These are phyloP conservation scores for Sporothrix sp. DNA, from an alignment of 2,329 filamentous ascomycete genomes.

Conservation along the genomic window DNA sequence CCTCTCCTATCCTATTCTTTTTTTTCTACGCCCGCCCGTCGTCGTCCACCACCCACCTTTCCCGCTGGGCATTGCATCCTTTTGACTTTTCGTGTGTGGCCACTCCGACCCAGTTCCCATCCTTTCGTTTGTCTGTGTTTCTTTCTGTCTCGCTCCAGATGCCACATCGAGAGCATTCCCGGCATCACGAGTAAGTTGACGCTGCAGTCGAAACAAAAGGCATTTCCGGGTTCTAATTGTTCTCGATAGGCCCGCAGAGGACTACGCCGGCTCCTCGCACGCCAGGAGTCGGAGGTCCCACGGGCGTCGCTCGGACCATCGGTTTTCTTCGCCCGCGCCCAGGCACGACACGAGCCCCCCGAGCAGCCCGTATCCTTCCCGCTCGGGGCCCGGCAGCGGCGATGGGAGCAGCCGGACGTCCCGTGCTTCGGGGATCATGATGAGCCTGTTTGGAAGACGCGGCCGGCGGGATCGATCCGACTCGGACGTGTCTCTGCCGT, in stretches of 20 bases:
- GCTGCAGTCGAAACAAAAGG: too few relatives aligned
- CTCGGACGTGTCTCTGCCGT: neutral
- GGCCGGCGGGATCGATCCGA: neutral
- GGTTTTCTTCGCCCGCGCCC: neutral
- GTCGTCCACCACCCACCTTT: too few relatives aligned
- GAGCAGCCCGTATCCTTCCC: neutral
- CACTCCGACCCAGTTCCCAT: too few relatives aligned
- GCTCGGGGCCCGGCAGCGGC: neutral
- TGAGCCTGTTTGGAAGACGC: constrained; percentile 12
- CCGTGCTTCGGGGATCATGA: constrained; percentile 5
- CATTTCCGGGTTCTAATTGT: too few relatives aligned
- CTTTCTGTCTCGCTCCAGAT: neutral
- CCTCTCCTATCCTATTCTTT: neutral
- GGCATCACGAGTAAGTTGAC: constrained; percentile 11
- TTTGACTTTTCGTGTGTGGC: too few relatives aligned
- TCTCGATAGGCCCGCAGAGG: neutral
- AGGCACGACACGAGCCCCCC: too few relatives aligned
- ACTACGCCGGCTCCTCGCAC: neutral
- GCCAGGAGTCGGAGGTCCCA: neutral
- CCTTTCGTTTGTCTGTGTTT: neutral
- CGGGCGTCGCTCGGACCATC: neutral
- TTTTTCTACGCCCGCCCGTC: neutral
- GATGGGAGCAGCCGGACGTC: neutral
- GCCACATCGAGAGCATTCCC: neutral
- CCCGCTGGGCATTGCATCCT: too few relatives aligned